Evolutionary conservation across 495 filamentous ascomycete genomes (phyloP).

Genomic region (Tuber aestivum): DNA sequence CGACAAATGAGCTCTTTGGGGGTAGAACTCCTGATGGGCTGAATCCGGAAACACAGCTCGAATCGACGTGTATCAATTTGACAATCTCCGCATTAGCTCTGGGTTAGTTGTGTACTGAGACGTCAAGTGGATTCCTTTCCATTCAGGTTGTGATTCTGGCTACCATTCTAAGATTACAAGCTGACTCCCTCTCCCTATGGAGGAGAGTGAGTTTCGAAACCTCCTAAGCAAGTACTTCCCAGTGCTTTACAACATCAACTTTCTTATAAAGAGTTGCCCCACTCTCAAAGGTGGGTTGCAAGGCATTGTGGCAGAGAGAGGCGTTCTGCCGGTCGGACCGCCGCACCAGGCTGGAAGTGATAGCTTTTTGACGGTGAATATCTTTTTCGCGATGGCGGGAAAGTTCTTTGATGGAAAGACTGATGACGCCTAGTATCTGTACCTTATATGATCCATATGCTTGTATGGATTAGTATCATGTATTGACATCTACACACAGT

Average conservation of each 20-base stretch:
- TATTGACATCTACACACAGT: slow-evolving; percentile 11
- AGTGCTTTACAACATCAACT: slow-evolving; percentile 90
- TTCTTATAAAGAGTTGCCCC: slow-evolving; percentile 66
- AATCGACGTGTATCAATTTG: slow-evolving; percentile 87
- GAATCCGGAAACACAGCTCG: slow-evolving; percentile 37
- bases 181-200: slow-evolving; percentile 70
- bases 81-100: slow-evolving; percentile 78
- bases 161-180: slow-evolving; percentile 90
- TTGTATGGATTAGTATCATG: not conserved
- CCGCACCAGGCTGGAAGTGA: slow-evolving; percentile 90
- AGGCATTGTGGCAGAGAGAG: slow-evolving; percentile 85
- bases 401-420: slow-evolving; percentile 79
- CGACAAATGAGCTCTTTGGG: no score
- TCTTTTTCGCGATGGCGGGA: slow-evolving; percentile 83
- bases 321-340: slow-evolving; percentile 74
- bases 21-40: no score
- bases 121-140: slow-evolving; percentile 93
- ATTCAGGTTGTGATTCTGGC: slow-evolving; percentile 98
- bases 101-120: slow-evolving; percentile 80
- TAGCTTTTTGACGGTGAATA: slow-evolving; percentile 82
- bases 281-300: slow-evolving; percentile 72
- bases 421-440: slow-evolving; percentile 49
- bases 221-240: slow-evolving; percentile 91
- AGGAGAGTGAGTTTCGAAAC: slow-evolving; percentile 78
- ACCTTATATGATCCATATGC: slow-evolving; percentile 5